These are phyloP conservation scores for Hibiscus syriacus DNA, from an alignment of 345 rosid genomes.

Conservation along the genomic window DNA sequence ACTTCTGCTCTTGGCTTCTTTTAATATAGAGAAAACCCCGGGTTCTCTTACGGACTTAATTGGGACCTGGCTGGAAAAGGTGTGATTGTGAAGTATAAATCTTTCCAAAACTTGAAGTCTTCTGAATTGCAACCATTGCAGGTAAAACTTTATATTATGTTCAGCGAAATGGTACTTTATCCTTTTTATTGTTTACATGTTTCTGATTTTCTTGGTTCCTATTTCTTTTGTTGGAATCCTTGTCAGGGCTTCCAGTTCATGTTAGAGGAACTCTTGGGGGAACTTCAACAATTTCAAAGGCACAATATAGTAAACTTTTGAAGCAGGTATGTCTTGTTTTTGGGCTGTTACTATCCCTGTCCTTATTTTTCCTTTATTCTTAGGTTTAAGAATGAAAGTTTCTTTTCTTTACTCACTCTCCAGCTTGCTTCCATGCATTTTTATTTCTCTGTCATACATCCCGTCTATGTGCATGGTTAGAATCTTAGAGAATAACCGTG, in stretches of 20 bases:
- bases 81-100: constrained; percentile 26
- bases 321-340: too few species aligned
- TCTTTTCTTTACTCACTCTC: not conserved
- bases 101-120: constrained; percentile 20
- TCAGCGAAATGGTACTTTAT: not conserved
- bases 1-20: not conserved
- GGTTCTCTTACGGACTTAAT: constrained; percentile 21
- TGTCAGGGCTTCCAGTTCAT: too few species aligned
- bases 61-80: constrained; percentile 32
- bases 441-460: not conserved
- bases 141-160: constrained; percentile 11
- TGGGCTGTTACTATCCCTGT: too few species aligned
- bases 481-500: not conserved
- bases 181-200: not conserved
- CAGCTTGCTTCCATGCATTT: not conserved
- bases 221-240: too few species aligned
- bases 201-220: not conserved
- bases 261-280: too few species aligned
- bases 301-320: too few species aligned
- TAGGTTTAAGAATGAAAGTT: not conserved
- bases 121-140: constrained; percentile 19
- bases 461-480: too few species aligned
- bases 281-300: too few species aligned
- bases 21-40: too few species aligned
- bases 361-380: not conserved